A percentile compares a stretch with the other conserved stretches of the same genome.
phyloP scores from a whole-genome alignment of 805 yeast genomes.

The Candida gorgasii region DNA sequence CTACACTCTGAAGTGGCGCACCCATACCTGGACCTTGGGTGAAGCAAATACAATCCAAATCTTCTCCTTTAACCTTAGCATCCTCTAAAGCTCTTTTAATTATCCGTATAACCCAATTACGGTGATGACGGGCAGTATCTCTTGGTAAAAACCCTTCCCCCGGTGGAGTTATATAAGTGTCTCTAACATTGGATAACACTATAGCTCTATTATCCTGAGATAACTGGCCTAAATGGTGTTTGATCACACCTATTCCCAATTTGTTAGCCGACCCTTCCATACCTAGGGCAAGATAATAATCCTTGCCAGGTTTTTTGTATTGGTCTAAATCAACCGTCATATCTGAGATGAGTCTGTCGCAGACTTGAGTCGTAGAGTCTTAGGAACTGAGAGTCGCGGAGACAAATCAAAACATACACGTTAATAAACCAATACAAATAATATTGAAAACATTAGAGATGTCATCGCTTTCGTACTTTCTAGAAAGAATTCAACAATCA shows the following conservation, averaged over 20 bases:
- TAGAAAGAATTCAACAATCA: conserved; percentile 38
- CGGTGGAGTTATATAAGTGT: conserved; percentile 94
- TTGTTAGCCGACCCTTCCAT: conserved; percentile 97
- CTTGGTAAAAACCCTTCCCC: conserved; percentile 98
- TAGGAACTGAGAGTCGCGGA: neutral
- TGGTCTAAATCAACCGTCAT: conserved; percentile 50
- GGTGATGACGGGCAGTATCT: conserved; percentile 94
- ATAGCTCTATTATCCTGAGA: conserved; percentile 62
- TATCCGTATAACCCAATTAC: conserved; percentile 89
- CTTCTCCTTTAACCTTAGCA: conserved; percentile 50
- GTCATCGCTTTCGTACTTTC: conserved; percentile 20
- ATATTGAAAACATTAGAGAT: conserved; percentile 3
- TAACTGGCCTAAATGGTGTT: conserved; percentile 65
- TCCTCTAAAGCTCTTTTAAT: conserved; percentile 66
- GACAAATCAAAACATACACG: conserved; percentile 7
- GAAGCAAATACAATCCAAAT: conserved; percentile 81
- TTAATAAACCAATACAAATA: neutral
- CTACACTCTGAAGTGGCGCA: conserved; percentile 93
- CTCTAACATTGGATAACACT: conserved; percentile 87
- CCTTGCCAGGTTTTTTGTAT: conserved; percentile 42
- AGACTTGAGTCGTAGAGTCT: neutral
- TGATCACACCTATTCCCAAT: conserved; percentile 89
- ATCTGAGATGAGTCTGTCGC: neutral
- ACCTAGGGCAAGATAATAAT: conserved; percentile 75
- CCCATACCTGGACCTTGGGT: conserved; percentile 99